Base-by-base conservation (phyloP, 164 flowering plant genomes). In the Vitis rupestris region DNA sequence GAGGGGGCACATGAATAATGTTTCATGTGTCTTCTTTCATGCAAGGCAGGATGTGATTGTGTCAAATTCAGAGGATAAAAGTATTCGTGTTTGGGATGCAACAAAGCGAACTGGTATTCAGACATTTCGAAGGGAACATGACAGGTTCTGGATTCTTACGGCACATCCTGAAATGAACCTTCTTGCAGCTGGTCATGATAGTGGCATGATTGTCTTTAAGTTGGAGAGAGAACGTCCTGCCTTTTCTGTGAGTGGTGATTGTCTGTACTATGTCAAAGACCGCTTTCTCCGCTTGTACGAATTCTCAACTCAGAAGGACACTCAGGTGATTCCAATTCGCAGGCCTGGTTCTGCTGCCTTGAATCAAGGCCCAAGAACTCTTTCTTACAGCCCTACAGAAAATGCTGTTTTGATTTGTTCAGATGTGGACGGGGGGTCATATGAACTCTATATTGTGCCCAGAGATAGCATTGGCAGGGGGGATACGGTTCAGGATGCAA, bases 111-210 rank as follows among this genome's bases (percentile, higher is more conserved):
- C 97, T 50, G 97, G 94, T 63, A 54, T 94, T 50, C 98, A 94
- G 75, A 94, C 97, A 44, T 94, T 94, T 75, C 96, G 98, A 27
- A 79, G 98, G 58, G 98, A 94, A 53, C 82, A 78, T 65, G 84
- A 81, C 48, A 56, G 84, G 2, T 81, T 81, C 50, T 81, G 84
- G 84, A 88, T 91, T 77, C 92, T 94, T 69, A 80, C 93, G 47
- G 72, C 87, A 49, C 98, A 94, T 68, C 97, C 84, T 29, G 84
- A 81, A 54, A 76, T 81, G 78, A 81, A 81, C 55, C 76, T 81
- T 9, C 68, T 91, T 69, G 98, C 98, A 19, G 98, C 98, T 72
- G 98, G 98, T 63, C 98, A 94, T 77, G 98, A 94, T 67, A 81
- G 82, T 66, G 84, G 84, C 65, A 81, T 81, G 98, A 88, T 93